phyloP scores from a whole-genome alignment of 2,329 filamentous ascomycete species.

The Rugonectria rugulosa region DNA sequence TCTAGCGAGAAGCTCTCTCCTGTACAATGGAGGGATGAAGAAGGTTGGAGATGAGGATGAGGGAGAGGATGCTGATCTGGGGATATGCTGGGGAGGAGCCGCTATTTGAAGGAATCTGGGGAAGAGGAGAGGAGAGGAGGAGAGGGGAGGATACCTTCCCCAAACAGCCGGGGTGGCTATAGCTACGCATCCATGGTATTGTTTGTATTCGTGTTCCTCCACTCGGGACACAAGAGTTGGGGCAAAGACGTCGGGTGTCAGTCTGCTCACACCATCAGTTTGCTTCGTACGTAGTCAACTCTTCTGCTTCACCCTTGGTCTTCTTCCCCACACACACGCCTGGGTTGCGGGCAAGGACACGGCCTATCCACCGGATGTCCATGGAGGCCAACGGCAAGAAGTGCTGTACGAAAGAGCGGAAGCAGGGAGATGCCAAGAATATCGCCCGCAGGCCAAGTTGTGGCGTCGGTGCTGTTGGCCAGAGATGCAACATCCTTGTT shows the following conservation, averaged over 20 bases:
- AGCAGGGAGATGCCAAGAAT: conserved; percentile 9
- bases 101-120: conserved; percentile 28
- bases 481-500: background rate
- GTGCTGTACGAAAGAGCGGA: conserved; percentile 14
- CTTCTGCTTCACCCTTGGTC: background rate
- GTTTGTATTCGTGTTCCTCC: conserved; percentile 6
- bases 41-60: conserved; percentile 14
- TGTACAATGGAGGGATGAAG: conserved; percentile 6
- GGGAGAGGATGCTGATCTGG: conserved; percentile 32
- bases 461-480: conserved; percentile 2
- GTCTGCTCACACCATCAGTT: no score
- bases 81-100: conserved; percentile 35
- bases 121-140: conserved; percentile 4
- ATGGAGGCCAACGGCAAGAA: conserved; percentile 23
- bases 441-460: conserved; percentile 16
- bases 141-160: conserved; percentile 8
- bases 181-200: conserved; percentile 1
- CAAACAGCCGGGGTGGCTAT: conserved; percentile 13
- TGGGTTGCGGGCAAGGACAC: conserved; percentile 3
- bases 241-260: conserved; percentile 4
- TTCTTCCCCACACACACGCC: conserved; percentile 18
- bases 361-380: conserved; percentile 14
- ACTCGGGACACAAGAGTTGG: conserved; percentile 18
- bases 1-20: conserved; percentile 16
- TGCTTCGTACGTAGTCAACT: no score